Conservation (phyloP, 768 basidiomycete genomes). For the Auriscalpium microsporum region DNA sequence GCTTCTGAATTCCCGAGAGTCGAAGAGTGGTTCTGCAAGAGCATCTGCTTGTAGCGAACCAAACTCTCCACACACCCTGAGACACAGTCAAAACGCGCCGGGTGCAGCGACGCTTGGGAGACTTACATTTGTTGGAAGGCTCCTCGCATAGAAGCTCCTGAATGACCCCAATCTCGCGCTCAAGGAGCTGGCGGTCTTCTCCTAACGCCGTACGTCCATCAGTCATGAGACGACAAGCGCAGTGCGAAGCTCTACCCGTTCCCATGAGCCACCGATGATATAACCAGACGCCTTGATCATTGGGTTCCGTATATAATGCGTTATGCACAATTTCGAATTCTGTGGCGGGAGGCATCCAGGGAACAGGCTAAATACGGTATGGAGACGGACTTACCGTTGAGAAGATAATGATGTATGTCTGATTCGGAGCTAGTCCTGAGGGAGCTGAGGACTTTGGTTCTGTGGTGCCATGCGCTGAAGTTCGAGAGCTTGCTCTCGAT, state of each 20-base stretch:
- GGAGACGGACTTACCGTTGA: slow-evolving; percentile 47
- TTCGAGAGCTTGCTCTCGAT: slow-evolving; percentile 94
- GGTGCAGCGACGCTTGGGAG: neutral
- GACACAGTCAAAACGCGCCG: slow-evolving; percentile 1
- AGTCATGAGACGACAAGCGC: neutral
- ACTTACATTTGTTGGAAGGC: slow-evolving; percentile 86
- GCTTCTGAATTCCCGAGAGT: slow-evolving; percentile 25
- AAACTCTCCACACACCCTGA: slow-evolving; percentile 94
- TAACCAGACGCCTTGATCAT: slow-evolving; percentile 95
- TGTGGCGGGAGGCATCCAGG: slow-evolving; percentile 23
- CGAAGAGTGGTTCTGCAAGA: slow-evolving; percentile 41
- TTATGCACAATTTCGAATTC: slow-evolving; percentile 91
- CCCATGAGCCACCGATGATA: slow-evolving; percentile 98
- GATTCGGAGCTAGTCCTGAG: slow-evolving; percentile 56
- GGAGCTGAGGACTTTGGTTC: slow-evolving; percentile 67
- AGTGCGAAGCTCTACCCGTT: slow-evolving; percentile 39
- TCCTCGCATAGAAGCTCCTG: slow-evolving; percentile 81
- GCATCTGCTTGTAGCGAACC: slow-evolving; percentile 71
- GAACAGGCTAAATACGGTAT: neutral
- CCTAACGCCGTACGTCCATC: slow-evolving; percentile 30
- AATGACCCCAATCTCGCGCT: slow-evolving; percentile 71
- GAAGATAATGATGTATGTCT: slow-evolving; percentile 46
- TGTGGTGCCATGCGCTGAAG: slow-evolving; percentile 98
- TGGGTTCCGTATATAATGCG: slow-evolving; percentile 94
- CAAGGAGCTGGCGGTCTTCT: slow-evolving; percentile 46